These are phyloP conservation scores for Colletotrichum sidae DNA, from an alignment of 2,329 filamentous ascomycete species.

Conservation along the genomic window DNA sequence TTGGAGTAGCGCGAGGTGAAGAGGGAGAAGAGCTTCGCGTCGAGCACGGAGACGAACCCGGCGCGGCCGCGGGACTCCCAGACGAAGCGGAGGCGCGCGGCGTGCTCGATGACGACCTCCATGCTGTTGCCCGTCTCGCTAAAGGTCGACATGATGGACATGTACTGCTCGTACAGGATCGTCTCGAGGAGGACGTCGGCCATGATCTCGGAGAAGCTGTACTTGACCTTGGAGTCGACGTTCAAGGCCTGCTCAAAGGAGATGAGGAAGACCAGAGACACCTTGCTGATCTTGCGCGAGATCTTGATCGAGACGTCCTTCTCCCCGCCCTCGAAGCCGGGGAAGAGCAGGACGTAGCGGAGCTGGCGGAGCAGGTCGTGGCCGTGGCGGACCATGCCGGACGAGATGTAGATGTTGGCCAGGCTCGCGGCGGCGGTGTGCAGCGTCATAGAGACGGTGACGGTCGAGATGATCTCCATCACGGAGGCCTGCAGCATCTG, in stretches of 20 bases:
- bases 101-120: conserved; percentile 49
- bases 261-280: conserved; percentile 58
- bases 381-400: conserved; percentile 52
- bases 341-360: conserved; percentile 62
- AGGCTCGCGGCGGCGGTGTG: conserved; percentile 61
- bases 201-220: conserved; percentile 55
- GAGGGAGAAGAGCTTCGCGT: conserved; percentile 51
- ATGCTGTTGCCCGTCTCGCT: conserved; percentile 41
- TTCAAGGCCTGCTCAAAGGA: conserved; percentile 56
- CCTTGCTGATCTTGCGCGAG: conserved; percentile 47
- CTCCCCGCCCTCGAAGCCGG: conserved; percentile 46
- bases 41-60: conserved; percentile 52
- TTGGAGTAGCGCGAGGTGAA: conserved; percentile 50
- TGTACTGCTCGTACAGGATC: conserved; percentile 51
- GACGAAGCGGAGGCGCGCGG: conserved; percentile 52
- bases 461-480: conserved; percentile 52
- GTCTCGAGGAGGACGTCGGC: conserved; percentile 52
- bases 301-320: conserved; percentile 50
- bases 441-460: conserved; percentile 55
- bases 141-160: conserved; percentile 40
- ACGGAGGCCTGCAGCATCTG: conserved; percentile 53
- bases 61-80: conserved; percentile 45
- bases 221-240: conserved; percentile 45
- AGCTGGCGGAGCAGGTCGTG: conserved; percentile 60
- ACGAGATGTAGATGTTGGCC: conserved; percentile 57